A percentile compares a stretch with the other conserved stretches of the same genome.
phyloP scores from a whole-genome alignment of 1,284 basidiomycete species.

The Ceratobasidium sp. region DNA sequence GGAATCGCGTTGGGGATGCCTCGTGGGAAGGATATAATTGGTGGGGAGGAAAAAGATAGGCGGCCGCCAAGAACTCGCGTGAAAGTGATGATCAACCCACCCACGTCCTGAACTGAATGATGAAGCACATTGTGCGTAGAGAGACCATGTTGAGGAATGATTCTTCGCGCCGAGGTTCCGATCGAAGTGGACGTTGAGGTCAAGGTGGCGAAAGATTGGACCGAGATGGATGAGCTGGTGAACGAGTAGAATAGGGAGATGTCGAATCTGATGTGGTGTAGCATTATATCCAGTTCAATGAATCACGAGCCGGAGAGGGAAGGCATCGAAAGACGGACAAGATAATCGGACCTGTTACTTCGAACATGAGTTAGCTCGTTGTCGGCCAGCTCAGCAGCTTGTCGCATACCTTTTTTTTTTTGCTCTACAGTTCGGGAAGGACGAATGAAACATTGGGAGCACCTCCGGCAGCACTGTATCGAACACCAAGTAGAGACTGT shows the following conservation, averaged over 20 bases:
- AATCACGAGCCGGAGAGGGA: slow-evolving; percentile 47
- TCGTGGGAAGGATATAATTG: background rate
- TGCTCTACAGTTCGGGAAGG: slow-evolving; percentile 9
- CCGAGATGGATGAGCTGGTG: slow-evolving; percentile 60
- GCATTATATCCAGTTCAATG: slow-evolving; percentile 4
- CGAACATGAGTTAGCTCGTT: slow-evolving; percentile 9
- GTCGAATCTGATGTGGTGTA: slow-evolving; percentile 51
- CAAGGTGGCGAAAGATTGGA: slow-evolving; percentile 65
- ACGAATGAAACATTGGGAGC: slow-evolving; percentile 32
- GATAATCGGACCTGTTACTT: slow-evolving; percentile 1
- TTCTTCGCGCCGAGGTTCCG: slow-evolving; percentile 71
- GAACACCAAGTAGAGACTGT: slow-evolving; percentile 32
- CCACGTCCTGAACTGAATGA: slow-evolving; percentile 88
- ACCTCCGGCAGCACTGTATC: slow-evolving; percentile 12
- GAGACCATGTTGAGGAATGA: slow-evolving; percentile 94
- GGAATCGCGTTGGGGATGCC: background rate
- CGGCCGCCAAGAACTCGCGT: background rate
- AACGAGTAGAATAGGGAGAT: slow-evolving; percentile 63
- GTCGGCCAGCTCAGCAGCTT: slow-evolving; percentile 16
- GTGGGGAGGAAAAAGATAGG: background rate
- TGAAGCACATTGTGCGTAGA: slow-evolving; percentile 94
- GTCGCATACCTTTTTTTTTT: slow-evolving; percentile 4
- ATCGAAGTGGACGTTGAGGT: slow-evolving; percentile 65
- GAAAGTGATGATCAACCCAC: background rate
- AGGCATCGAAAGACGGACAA: slow-evolving; percentile 41